Base-by-base conservation (phyloP, 768 basidiomycete genomes). In the Pleurotus sapidus region DNA sequence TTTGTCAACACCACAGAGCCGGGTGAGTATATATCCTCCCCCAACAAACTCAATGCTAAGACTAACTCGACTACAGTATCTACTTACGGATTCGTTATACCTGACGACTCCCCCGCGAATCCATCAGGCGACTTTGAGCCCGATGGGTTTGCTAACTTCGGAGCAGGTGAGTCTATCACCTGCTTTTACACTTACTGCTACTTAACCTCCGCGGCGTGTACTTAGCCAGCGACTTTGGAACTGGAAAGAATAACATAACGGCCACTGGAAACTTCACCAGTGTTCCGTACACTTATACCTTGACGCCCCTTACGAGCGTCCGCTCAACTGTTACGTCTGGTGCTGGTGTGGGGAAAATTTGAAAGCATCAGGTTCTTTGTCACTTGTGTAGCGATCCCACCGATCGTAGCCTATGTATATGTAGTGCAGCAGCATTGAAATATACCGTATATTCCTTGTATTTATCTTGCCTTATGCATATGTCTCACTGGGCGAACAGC, bases 51-150 rank as follows among this genome's bases (percentile, higher is more conserved):
- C 12, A 18, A 3, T 20, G n/a, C 12, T n/a, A 9, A 18, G 17
- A 5, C 18, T 15, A 17, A 7, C n/a, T 27, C 0, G 18, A 8
- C 24, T 11, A n/a, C 34, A 64, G 60, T 65, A 11, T 63, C 64
- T 6, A 65, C 64, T 0, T 65, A 64, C 46, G 64, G 64, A n/a
- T 62, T 65, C 30, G 64, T 65, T 6, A 65, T 65, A 24, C 64
- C 64, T 30, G 64, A 65, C 42, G 64, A 65, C 56, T 65, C 64
- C 1, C 64, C 64, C 20, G 56, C 39, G 4, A 51, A 61, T 24
- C 64, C 64, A 1, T 40, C 47, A n/a, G 64, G 64, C 15, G 64
- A 65, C 39, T 60, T 62, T 56, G 64, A 65, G 49, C 58, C 58
- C n/a, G 64, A 65, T 46, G 64, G 63, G 2, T 56, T 66, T 58